Base-by-base conservation (phyloP, 73 alveolate species). In the Strombidium stylifer region DNA sequence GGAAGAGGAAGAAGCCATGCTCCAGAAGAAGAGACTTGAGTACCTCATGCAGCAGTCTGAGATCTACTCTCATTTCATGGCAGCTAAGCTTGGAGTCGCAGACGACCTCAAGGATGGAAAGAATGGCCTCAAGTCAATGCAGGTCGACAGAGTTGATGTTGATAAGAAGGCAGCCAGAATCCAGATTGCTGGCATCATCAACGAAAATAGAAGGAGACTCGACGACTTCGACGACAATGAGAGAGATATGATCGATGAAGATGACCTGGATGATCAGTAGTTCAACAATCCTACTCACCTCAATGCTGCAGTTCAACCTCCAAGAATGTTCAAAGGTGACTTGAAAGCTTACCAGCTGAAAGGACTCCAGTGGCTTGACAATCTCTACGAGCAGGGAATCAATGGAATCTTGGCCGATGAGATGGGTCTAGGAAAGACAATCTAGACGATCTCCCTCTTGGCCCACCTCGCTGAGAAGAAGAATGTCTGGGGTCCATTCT, bases 391-490 rank as follows among this genome's bases (percentile, higher is more conserved):
- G 41, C 89, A 93, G 64, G 98, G 98, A 18, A 92, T 96, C 18
- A 96, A 96, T 77, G 99, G 99, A 6, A 96, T 96, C 40, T 73
- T 96, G 26, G 99, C 99, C 2, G 99, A 96, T 81, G 99, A 96
- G 65, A 96, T 96, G 99, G 99, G 99, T 4, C 81, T 96, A 5
- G 99, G 99, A 23, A 96, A 96, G 68, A 96, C 99, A 6, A 94
- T 96, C 27, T 91, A 96, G 87, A 97, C 98, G 0, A 96, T 96
- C 21, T 87, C 99, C 11, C 81, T 96, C 37, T 60, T 96, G 34
- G 92, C 99, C 0, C 98, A 92, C 73, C 73, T 96, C 39, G 46
- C 90, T 36, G 92, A 82, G 51, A 86, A 81, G 61, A 96, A 88
- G 79, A 76, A 82, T 44, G 87, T 87, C 44, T 94, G 99, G 99